Evolutionary conservation across 306 rosid genomes (phyloP).

Genomic region (Cucumis hystrix): DNA sequence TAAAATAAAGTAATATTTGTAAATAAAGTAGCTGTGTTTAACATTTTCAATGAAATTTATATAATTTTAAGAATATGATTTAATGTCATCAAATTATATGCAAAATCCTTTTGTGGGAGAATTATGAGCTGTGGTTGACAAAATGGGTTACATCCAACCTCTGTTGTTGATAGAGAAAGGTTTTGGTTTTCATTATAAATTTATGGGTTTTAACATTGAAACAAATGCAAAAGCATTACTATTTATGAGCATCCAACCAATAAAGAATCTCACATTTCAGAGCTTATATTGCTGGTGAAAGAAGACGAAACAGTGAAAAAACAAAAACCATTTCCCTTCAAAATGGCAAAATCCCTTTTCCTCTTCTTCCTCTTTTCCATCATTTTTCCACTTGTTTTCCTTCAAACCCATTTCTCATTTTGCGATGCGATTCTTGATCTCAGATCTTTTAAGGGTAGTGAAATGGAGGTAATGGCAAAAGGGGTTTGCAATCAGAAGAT

Average conservation of each 20-base stretch:
- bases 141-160: background rate
- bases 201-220: background rate
- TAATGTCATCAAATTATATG: background rate
- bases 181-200: background rate
- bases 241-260: background rate
- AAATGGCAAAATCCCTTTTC: background rate
- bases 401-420: slow-evolving; percentile 29
- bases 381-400: slow-evolving; percentile 23
- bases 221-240: background rate
- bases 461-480: slow-evolving; percentile 26
- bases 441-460: slow-evolving; percentile 25
- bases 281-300: slow-evolving; percentile 9
- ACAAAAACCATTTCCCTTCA: background rate
- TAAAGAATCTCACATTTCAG: slow-evolving; percentile 1
- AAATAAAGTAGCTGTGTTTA: too few relatives aligned
- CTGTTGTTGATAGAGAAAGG: background rate
- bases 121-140: background rate
- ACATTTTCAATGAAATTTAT: background rate
- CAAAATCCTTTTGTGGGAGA: background rate
- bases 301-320: slow-evolving; percentile 15
- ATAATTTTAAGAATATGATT: background rate
- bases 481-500: slow-evolving; percentile 41
- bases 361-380: background rate
- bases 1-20: too few relatives aligned
- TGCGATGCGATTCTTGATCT: slow-evolving; percentile 42